A percentile compares a stretch with the other conserved stretches of the same genome.
These are phyloP conservation scores for Populus euphratica DNA, from an alignment of 345 rosid species.

Conservation along the genomic window DNA sequence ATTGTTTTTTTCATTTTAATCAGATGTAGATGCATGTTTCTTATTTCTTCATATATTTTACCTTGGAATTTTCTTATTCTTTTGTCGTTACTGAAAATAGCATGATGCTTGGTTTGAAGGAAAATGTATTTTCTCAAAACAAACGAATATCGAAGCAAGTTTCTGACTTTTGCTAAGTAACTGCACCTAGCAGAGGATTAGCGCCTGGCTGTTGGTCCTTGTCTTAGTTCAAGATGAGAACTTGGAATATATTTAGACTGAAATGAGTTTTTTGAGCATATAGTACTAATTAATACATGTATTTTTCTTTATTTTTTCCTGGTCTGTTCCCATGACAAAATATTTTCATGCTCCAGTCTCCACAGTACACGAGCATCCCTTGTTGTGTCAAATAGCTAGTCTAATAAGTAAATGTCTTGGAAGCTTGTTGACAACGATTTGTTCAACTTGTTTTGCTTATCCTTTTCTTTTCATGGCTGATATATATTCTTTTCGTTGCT, in stretches of 20 bases:
- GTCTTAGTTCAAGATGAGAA: not conserved
- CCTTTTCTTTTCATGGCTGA: not conserved
- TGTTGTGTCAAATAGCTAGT: not conserved
- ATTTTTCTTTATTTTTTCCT: not conserved
- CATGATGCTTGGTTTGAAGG: not conserved
- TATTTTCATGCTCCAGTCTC: not conserved
- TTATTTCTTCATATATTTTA: not conserved
- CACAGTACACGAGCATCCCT: not conserved
- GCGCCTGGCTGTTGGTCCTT: not conserved
- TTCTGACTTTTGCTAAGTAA: not conserved
- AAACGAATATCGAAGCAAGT: not conserved
- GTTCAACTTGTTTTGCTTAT: not conserved
- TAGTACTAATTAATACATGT: too few species aligned
- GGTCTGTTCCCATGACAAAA: not conserved
- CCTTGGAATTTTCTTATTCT: not conserved
- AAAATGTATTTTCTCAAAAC: not conserved
- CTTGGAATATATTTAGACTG: not conserved
- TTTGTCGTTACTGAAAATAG: not conserved
- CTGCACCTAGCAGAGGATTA: not conserved
- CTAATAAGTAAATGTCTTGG: not conserved
- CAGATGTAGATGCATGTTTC: not conserved
- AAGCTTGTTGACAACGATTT: not conserved
- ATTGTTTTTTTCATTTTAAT: not conserved
- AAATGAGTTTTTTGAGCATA: not conserved
- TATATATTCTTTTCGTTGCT: not conserved